Evolutionary conservation across 1,284 basidiomycete genomes (phyloP).

Genomic region (Malassezia vespertilionis): DNA sequence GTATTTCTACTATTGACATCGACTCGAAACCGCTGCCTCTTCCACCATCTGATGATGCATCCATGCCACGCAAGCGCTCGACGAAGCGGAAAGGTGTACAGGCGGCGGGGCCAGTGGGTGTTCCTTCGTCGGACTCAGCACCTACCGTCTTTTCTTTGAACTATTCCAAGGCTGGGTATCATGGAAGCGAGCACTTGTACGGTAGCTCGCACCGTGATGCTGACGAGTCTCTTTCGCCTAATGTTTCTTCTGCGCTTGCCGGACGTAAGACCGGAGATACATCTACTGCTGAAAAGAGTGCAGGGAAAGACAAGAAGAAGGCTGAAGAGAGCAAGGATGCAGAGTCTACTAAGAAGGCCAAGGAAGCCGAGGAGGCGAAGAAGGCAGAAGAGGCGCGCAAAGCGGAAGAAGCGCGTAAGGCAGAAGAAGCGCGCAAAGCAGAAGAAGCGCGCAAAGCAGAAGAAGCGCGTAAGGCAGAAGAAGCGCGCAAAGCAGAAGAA

Average conservation of each 20-base stretch:
- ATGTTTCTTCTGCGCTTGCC: no score
- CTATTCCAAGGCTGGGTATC: not conserved
- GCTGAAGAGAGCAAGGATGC: not conserved
- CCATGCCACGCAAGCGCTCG: no score
- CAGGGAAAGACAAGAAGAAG: not conserved
- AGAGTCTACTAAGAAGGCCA: conserved; percentile 1
- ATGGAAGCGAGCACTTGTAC: not conserved
- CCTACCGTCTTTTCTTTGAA: conserved; percentile 3
- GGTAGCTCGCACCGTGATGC: no score
- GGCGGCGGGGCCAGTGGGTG: no score
- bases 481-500: not conserved
- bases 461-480: conserved; percentile 5
- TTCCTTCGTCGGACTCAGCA: no score
- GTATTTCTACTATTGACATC: no score
- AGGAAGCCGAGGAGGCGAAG: not conserved
- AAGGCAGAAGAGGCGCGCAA: not conserved
- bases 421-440: not conserved
- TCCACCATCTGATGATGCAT: no score
- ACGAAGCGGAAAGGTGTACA: no score
- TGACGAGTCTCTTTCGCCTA: no score
- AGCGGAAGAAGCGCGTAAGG: not conserved
- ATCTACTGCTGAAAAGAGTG: no score
- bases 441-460: not conserved
- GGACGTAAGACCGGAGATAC: no score
- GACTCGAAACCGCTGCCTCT: no score